phyloP scores from a whole-genome alignment of 1,139 yeast genomes.

The Debaryomyces robertsiae region DNA sequence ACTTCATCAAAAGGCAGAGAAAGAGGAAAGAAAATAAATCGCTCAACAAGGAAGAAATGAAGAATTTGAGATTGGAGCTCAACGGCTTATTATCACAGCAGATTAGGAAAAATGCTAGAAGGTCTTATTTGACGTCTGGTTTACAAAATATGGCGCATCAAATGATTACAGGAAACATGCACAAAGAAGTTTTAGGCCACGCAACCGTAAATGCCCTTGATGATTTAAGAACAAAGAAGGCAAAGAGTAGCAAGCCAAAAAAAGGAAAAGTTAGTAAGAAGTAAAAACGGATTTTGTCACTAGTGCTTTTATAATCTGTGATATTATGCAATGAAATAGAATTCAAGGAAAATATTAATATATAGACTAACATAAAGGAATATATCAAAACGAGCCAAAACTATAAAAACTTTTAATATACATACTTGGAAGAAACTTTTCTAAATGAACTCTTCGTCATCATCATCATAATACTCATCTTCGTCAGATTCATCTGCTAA shows the following conservation, averaged over 20 bases:
- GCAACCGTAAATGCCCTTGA: constrained; percentile 70
- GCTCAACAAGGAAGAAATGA: constrained; percentile 52
- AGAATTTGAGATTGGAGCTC: constrained; percentile 56
- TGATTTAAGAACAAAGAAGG: constrained; percentile 46
- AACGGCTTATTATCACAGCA: constrained; percentile 57
- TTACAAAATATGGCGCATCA: constrained; percentile 81
- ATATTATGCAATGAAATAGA: constrained; percentile 1
- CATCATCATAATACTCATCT: constrained; percentile 78
- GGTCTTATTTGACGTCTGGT: constrained; percentile 86
- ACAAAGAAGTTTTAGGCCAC: constrained; percentile 70
- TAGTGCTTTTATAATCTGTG: too few relatives aligned
- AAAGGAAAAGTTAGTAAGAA: constrained; percentile 8
- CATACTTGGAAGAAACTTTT: constrained; percentile 6
- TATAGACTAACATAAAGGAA: constrained; percentile 2
- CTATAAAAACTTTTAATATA: constrained; percentile 5
- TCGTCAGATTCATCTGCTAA: constrained; percentile 87
- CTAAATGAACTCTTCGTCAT: constrained; percentile 59
- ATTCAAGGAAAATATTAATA: constrained; percentile 1
- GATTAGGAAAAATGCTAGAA: constrained; percentile 67
- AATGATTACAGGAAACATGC: constrained; percentile 71
- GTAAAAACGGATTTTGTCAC: too few relatives aligned
- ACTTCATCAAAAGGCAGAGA: constrained; percentile 63
- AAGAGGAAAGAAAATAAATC: constrained; percentile 60
- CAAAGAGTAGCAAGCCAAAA: constrained; percentile 19
- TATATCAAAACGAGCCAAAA: constrained; percentile 5